These are phyloP conservation scores for Colletotrichum graminicola DNA, from an alignment of 2,329 filamentous ascomycete genomes.

Conservation along the genomic window DNA sequence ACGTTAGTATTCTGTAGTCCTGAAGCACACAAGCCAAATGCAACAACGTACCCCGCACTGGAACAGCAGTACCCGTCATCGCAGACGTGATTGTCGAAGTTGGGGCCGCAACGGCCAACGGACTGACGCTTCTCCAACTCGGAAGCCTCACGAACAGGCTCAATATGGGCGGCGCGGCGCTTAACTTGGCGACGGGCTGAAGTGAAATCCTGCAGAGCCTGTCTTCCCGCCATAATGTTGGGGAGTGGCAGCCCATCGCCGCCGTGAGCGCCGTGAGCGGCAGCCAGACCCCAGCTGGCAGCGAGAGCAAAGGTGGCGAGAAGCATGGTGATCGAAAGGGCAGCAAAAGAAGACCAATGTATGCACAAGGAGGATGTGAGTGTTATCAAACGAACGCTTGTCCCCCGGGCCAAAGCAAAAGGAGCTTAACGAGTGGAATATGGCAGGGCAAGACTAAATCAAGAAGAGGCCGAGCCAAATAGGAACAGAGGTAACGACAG, in stretches of 20 bases:
- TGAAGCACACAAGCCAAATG: not conserved
- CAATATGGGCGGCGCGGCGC: conserved; percentile 26
- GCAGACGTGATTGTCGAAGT: conserved; percentile 51
- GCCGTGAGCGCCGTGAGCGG: conserved; percentile 25
- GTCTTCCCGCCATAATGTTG: conserved; percentile 35
- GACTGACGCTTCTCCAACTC: conserved; percentile 50
- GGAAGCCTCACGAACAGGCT: conserved; percentile 24
- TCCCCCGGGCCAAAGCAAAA: conserved; percentile 12
- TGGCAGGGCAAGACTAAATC: conserved; percentile 27
- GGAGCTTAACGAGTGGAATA: conserved; percentile 34
- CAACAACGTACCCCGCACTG: conserved; percentile 53
- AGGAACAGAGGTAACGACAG: conserved; percentile 19
- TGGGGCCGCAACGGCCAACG: conserved; percentile 61
- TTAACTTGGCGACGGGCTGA: conserved; percentile 29
- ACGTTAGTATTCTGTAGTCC: not conserved
- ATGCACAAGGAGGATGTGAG: not conserved
- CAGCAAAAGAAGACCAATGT: not conserved
- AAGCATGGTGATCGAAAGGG: conserved; percentile 22
- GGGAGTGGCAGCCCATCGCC: conserved; percentile 25
- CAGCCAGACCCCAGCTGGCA: conserved; percentile 28
- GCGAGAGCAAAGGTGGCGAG: conserved; percentile 28
- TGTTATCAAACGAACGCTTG: conserved; percentile 8
- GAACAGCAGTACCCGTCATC: conserved; percentile 56
- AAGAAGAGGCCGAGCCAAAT: conserved; percentile 36
- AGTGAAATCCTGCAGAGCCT: conserved; percentile 32